phyloP scores from a whole-genome alignment of 371 early-diverging fungal species.

The Coemansia sp. region DNA sequence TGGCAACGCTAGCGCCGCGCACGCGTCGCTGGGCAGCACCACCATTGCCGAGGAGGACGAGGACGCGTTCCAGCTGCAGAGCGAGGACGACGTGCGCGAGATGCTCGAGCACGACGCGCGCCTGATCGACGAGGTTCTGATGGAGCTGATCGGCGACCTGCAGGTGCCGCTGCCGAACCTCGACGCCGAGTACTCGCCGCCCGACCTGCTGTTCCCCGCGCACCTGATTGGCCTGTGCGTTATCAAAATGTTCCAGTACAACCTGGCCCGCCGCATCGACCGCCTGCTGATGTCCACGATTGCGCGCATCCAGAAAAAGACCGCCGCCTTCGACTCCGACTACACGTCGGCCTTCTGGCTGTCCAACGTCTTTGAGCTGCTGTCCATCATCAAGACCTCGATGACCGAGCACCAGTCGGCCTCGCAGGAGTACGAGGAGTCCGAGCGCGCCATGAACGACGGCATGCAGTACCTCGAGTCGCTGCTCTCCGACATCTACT shows the following conservation, averaged over 20 bases:
- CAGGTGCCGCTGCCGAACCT: conserved; percentile 85
- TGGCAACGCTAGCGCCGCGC: conserved; percentile 9
- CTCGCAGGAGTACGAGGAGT: conserved; percentile 51
- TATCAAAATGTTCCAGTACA: conserved; percentile 86
- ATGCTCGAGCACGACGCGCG: conserved; percentile 70
- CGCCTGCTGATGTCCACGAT: conserved; percentile 80
- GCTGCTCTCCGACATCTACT: conserved; percentile 63
- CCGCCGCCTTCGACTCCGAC: conserved; percentile 71
- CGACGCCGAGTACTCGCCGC: conserved; percentile 69
- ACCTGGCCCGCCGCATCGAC: conserved; percentile 77
- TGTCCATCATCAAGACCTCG: conserved; percentile 61
- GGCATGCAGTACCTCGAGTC: conserved; percentile 58
- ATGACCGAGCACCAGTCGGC: conserved; percentile 54
- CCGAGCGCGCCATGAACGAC: conserved; percentile 54
- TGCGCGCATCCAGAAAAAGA: conserved; percentile 78
- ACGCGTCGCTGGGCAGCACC: conserved; percentile 12
- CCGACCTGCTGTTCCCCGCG: conserved; percentile 93
- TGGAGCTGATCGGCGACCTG: conserved; percentile 80
- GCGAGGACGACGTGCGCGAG: conserved; percentile 52
- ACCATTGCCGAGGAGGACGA: conserved; percentile 23
- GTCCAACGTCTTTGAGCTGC: conserved; percentile 89
- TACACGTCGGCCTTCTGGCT: conserved; percentile 86
- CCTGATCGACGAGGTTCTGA: conserved; percentile 84
- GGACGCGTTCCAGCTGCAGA: conserved; percentile 22
- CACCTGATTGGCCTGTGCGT: conserved; percentile 85